Base-by-base conservation (phyloP, 176 grass and related monocot genomes). In the Typha latifolia region DNA sequence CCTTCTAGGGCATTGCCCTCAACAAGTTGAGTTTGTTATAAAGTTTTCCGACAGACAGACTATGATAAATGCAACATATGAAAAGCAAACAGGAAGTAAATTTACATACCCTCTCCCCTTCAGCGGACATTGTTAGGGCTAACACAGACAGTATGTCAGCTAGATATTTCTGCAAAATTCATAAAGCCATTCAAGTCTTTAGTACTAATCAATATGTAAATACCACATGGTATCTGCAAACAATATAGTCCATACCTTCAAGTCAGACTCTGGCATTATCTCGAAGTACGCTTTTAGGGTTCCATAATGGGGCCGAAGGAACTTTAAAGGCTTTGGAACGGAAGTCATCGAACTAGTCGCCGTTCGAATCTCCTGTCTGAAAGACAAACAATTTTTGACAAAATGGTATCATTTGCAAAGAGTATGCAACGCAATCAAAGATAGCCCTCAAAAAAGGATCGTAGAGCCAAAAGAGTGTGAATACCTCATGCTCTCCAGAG, bases 401-500 rank as follows among this genome's bases (percentile, higher is more conserved):
- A 43, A 10, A 43, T 56, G 5, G 5, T 56, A 56, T 6, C 51
- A 56, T 56, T 56, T 9, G 16, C 16, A 19, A 1, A 12, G 18
- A 55, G 14, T n/a, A 55, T 55, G 18, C 14, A 55, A 55, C 18
- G 51, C 14, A 55, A 55, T n/a, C n/a, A 4, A 16, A 59, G 16
- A 59, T 59, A 21, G n/a, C 53, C 53, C 53, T 59, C 18, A 21
- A 59, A 19, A 22, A 65, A 11, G 59, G 20, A 20, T 22, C 4
- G 63, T 59, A 27, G 59, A 50, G 16, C 14, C 21, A 21, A 21
- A 32, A 20, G 53, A 29, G 0, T 31, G 32, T 15, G 0, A 37
- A 22, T 81, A 97, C 95, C 95, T 93, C 95, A 99, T 99, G 68
- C 89, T 87, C 81, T 94, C 86, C n/a, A 99, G 84, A 15, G 86